Percentiles rank a stretch among this genome's conserved stretches.
Conservation (phyloP, 2,329 filamentous ascomycete species). For the Pyricularia grisea region DNA sequence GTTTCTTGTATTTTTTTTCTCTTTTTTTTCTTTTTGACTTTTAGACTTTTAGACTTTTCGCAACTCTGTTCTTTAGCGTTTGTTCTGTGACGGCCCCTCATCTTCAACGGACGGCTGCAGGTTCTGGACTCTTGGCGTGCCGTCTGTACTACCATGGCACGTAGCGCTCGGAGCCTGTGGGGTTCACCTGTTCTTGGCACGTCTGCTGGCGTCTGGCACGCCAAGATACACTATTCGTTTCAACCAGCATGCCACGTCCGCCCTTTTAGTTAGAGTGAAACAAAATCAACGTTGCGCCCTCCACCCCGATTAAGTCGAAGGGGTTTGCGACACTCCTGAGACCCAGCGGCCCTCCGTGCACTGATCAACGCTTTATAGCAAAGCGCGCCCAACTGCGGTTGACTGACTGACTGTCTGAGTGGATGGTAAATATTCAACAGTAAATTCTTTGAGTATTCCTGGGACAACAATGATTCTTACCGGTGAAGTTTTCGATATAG, state of each 20-base stretch:
- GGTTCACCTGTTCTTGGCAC: background rate
- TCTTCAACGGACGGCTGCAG: no score
- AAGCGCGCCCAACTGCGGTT: background rate
- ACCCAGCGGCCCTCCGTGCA: background rate
- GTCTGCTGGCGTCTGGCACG: background rate
- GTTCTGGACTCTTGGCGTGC: background rate
- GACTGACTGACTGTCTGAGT: background rate
- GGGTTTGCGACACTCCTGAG: background rate
- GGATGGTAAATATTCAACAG: background rate
- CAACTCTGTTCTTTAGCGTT: no score
- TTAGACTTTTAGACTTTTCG: no score
- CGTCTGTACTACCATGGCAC: background rate
- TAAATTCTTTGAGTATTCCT: background rate
- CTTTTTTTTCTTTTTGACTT: background rate
- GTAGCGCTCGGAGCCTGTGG: background rate
- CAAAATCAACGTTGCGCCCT: background rate
- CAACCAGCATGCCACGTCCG: background rate
- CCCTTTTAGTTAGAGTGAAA: background rate
- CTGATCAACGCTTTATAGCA: background rate
- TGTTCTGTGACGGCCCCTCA: no score
- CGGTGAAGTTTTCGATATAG: background rate
- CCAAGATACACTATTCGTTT: background rate
- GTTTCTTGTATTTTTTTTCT: background rate
- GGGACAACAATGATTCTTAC: background rate
- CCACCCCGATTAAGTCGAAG: background rate